These are phyloP conservation scores for Chenopodium album DNA, from an alignment of 148 eudicot genomes.

Conservation along the genomic window DNA sequence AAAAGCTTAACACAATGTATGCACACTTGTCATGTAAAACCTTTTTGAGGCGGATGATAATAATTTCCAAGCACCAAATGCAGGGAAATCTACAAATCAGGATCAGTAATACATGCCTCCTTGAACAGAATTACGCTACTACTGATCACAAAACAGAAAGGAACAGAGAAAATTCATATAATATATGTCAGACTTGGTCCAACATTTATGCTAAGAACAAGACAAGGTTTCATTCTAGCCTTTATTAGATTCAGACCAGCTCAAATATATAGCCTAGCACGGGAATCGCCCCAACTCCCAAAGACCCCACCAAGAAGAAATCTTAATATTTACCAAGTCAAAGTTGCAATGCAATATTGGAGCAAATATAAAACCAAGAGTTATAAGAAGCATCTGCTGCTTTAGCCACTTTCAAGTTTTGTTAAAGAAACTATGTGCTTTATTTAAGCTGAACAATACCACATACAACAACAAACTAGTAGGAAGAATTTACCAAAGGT, in stretches of 20 bases:
- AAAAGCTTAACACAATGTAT: not conserved
- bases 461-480: constrained; percentile 2
- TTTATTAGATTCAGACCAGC: not conserved
- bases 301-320: not conserved
- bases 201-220: not conserved
- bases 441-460: not conserved
- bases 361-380: not conserved
- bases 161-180: not conserved
- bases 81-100: not conserved
- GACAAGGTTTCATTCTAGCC: not conserved
- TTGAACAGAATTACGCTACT: too few relatives aligned
- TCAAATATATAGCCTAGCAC: not conserved
- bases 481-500: constrained; percentile 36
- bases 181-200: not conserved
- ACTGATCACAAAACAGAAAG: not conserved
- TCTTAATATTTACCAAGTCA: not conserved
- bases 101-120: too few relatives aligned
- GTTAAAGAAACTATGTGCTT: not conserved
- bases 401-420: constrained; percentile 1
- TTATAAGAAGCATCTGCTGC: not conserved
- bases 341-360: not conserved
- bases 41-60: not conserved
- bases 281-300: not conserved
- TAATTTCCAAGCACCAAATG: not conserved
- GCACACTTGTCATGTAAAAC: not conserved